Evolutionary conservation across 2,329 filamentous ascomycete species (phyloP).

Genomic region (Verticillium tricorpus): DNA sequence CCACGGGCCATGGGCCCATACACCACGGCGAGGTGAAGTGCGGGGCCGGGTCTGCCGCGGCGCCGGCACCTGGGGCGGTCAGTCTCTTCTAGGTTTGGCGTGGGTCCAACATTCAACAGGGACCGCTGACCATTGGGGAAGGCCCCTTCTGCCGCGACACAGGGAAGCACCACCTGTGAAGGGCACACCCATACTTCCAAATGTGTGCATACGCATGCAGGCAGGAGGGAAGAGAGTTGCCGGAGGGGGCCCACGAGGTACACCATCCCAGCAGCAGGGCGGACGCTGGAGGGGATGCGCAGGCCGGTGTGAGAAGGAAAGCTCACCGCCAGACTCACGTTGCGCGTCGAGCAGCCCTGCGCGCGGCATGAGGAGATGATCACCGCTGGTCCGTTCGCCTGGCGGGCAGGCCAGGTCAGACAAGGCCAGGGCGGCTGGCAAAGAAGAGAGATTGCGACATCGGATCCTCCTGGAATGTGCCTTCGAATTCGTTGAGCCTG

Average conservation of each 20-base stretch:
- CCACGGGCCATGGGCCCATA: not conserved
- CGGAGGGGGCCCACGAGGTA: not conserved
- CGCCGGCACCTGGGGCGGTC: conserved; percentile 4
- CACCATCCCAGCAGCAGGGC: not conserved
- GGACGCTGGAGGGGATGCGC: not conserved
- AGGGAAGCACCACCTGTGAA: not conserved
- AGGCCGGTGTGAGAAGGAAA: no score
- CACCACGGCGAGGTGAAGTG: not conserved
- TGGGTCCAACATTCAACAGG: conserved; percentile 2
- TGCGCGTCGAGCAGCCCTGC: not conserved
- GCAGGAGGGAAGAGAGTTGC: not conserved
- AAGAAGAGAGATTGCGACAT: not conserved
- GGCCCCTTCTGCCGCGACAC: not conserved
- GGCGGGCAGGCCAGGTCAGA: not conserved
- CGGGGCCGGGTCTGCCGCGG: not conserved
- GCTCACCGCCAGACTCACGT: not conserved
- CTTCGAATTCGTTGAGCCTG: not conserved
- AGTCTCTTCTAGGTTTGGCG: conserved; percentile 1
- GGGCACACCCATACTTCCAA: no score
- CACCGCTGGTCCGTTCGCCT: not conserved
- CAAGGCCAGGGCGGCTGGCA: no score
- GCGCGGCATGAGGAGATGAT: not conserved
- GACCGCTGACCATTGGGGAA: not conserved
- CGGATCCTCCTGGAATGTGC: not conserved
- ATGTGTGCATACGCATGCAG: not conserved